A percentile compares a stretch with the other conserved stretches of the same genome.
phyloP scores from a whole-genome alignment of 1,284 basidiomycete genomes.

The Ustilago tritici region DNA sequence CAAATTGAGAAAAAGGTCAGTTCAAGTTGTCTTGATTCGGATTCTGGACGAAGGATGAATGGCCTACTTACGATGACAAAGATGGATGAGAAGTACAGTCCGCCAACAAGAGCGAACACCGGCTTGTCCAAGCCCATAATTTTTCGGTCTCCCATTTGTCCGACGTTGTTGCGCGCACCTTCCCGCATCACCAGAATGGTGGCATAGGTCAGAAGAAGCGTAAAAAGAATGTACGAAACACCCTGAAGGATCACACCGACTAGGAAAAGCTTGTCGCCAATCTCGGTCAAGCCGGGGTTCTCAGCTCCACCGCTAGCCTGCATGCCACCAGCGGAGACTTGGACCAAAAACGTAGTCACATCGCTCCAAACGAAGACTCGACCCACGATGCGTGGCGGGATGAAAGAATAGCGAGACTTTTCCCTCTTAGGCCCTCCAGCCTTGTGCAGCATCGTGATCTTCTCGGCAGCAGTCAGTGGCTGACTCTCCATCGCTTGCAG shows the following conservation, averaged over 20 bases:
- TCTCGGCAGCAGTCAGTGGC: constrained; percentile 23
- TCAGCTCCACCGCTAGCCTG: constrained; percentile 36
- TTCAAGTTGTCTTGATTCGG: neutral
- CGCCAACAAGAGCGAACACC: constrained; percentile 30
- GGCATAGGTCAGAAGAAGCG: constrained; percentile 35
- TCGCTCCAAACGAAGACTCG: constrained; percentile 64
- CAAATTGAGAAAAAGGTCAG: neutral
- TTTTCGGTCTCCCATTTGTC: neutral
- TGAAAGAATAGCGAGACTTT: constrained; percentile 44
- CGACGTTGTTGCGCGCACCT: constrained; percentile 2
- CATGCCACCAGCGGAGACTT: constrained; percentile 49
- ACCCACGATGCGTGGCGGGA: constrained; percentile 53
- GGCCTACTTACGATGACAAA: constrained; percentile 34
- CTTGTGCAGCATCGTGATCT: constrained; percentile 38
- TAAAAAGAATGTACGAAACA: constrained; percentile 55
- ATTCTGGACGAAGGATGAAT: neutral
- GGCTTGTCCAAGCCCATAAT: constrained; percentile 32
- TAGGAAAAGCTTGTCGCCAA: constrained; percentile 56
- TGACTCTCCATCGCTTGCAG: constrained; percentile 28
- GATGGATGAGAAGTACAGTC: constrained; percentile 34
- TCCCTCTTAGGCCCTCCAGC: constrained; percentile 33
- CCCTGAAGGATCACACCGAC: constrained; percentile 52
- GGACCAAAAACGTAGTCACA: constrained; percentile 61
- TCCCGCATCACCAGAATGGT: constrained; percentile 29
- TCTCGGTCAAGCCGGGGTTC: constrained; percentile 24